phyloP scores from a whole-genome alignment of 306 rosid species.

The Quercus parvula region DNA sequence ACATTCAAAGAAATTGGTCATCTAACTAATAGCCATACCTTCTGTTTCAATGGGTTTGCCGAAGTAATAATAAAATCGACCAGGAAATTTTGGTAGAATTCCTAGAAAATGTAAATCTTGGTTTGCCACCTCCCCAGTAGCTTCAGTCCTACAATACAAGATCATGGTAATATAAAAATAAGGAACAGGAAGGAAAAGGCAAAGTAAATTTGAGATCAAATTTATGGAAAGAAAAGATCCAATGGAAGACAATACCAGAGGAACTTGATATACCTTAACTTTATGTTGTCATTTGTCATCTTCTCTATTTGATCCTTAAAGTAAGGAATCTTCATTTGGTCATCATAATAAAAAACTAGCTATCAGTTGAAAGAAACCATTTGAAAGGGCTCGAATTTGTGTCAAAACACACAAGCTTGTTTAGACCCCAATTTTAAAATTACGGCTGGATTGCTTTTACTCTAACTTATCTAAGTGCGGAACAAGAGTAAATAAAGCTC shows the following conservation, averaged over 20 bases:
- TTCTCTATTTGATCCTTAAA: slow-evolving; percentile 48
- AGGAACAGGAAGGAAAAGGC: neutral
- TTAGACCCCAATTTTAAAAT: no score
- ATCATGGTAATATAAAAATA: neutral
- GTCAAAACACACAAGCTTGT: no score
- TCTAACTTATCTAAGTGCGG: no score
- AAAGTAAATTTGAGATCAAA: neutral
- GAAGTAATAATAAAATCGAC: slow-evolving; percentile 71
- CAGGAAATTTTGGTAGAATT: slow-evolving; percentile 75
- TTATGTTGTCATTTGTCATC: slow-evolving; percentile 40
- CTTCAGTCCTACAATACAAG: slow-evolving; percentile 36
- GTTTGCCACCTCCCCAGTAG: slow-evolving; percentile 69
- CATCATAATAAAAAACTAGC: slow-evolving; percentile 76
- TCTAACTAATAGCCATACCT: slow-evolving; percentile 39
- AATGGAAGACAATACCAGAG: slow-evolving; percentile 8
- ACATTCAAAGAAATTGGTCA: neutral
- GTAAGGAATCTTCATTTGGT: slow-evolving; percentile 72
- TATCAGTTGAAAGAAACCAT: slow-evolving; percentile 29
- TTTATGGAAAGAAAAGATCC: neutral
- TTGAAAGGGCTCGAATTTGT: no score
- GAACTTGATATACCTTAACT: slow-evolving; percentile 52
- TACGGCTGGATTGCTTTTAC: no score
- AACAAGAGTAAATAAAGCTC: no score
- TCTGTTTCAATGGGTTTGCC: slow-evolving; percentile 84
- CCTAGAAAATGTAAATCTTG: slow-evolving; percentile 69